phyloP scores from a whole-genome alignment of 345 rosid genomes.

The Pistacia vera region DNA sequence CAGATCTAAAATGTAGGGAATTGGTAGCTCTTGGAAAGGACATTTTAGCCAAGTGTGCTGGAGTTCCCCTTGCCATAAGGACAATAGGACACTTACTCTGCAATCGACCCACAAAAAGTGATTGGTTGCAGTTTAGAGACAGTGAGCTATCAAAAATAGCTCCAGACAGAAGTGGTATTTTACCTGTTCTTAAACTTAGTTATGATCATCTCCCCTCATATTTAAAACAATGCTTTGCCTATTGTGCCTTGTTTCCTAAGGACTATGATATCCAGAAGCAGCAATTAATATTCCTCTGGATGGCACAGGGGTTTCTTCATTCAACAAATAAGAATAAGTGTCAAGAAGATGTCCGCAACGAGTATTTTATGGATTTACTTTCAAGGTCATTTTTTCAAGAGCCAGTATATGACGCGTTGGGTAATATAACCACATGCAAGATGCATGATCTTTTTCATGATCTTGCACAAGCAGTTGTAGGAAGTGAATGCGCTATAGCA shows the following conservation, averaged over 20 bases:
- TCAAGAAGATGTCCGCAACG: slow-evolving; percentile 8
- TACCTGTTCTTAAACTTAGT: slow-evolving; percentile 31
- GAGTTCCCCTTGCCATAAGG: slow-evolving; percentile 30
- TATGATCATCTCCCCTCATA: slow-evolving; percentile 38
- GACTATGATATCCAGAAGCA: slow-evolving; percentile 20
- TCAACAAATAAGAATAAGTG: background rate
- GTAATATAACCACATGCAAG: slow-evolving; percentile 5
- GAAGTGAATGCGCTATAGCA: background rate
- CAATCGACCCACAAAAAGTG: slow-evolving; percentile 5
- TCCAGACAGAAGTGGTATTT: slow-evolving; percentile 10
- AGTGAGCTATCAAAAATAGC: background rate
- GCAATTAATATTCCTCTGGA: slow-evolving; percentile 24
- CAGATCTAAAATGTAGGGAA: background rate
- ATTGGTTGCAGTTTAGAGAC: slow-evolving; percentile 20
- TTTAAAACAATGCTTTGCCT: slow-evolving; percentile 45
- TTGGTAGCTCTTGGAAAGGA: slow-evolving; percentile 17
- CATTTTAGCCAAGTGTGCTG: slow-evolving; percentile 17
- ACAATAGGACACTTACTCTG: slow-evolving; percentile 24
- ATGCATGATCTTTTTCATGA: slow-evolving; percentile 32
- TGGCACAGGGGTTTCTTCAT: slow-evolving; percentile 27
- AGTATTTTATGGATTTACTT: slow-evolving; percentile 10
- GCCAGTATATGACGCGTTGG: slow-evolving; percentile 7
- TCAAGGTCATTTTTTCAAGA: slow-evolving; percentile 21
- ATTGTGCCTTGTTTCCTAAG: slow-evolving; percentile 39
- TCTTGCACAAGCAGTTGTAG: slow-evolving; percentile 20